A percentile compares a stretch with the other conserved stretches of the same genome.
These are phyloP conservation scores for Vigna mungo DNA, from an alignment of 306 rosid genomes.

Conservation along the genomic window DNA sequence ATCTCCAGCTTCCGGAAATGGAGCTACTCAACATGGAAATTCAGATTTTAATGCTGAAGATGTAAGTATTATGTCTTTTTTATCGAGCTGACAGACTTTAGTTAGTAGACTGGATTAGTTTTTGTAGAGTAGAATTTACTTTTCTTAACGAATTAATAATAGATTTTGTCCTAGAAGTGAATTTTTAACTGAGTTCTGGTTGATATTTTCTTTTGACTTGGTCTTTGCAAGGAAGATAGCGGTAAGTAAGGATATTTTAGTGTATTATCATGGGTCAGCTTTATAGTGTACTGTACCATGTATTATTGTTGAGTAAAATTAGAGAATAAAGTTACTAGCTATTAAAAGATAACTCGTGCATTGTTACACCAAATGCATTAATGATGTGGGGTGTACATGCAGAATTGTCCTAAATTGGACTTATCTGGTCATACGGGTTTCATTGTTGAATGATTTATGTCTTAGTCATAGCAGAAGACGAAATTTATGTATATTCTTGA, in stretches of 20 bases:
- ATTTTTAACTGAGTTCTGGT: conserved; percentile 20
- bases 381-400: conserved; percentile 1
- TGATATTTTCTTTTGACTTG: conserved; percentile 20
- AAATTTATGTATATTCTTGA: not conserved
- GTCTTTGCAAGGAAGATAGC: conserved; percentile 18
- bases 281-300: not conserved
- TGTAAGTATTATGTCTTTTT: conserved; percentile 60
- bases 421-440: conserved; percentile 15
- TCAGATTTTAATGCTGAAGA: conserved; percentile 67
- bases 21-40: conserved; percentile 67
- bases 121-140: conserved; percentile 6
- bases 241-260: conserved; percentile 20
- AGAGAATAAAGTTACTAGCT: conserved; percentile 8
- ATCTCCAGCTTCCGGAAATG: conserved; percentile 61
- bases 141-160: conserved; percentile 4
- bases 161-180: conserved; percentile 1
- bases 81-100: not conserved
- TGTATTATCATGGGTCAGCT: conserved; percentile 16
- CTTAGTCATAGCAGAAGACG: conserved; percentile 16
- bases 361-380: conserved; percentile 14
- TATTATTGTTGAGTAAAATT: conserved; percentile 6
- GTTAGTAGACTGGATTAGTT: conserved; percentile 8
- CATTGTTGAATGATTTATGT: conserved; percentile 25
- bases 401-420: conserved; percentile 31
- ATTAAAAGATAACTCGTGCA: conserved; percentile 4